Conservation (phyloP, 352 stramenopile species). For the Pilasporangium apinafurcum region DNA sequence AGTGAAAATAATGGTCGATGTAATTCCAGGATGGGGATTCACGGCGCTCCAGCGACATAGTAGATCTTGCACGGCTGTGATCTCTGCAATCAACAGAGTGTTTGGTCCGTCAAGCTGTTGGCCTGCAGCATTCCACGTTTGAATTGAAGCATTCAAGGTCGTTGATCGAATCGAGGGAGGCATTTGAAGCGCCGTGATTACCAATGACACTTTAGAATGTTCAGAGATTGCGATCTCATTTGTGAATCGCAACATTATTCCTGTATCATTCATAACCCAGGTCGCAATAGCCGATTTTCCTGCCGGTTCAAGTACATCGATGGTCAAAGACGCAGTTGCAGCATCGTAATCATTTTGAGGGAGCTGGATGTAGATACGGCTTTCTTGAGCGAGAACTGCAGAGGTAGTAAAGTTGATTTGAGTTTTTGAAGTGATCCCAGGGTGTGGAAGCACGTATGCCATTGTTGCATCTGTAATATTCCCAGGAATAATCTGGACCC, state of each 20-base stretch:
- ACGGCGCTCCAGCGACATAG: slow-evolving; percentile 24
- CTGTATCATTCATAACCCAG: slow-evolving; percentile 23
- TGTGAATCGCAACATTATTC: slow-evolving; percentile 31
- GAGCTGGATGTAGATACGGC: slow-evolving; percentile 30
- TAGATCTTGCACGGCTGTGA: slow-evolving; percentile 32
- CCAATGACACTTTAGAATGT: slow-evolving; percentile 17
- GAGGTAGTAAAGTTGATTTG: slow-evolving; percentile 44
- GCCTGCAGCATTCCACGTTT: slow-evolving; percentile 34
- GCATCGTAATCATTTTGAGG: slow-evolving; percentile 31
- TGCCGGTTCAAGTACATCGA: slow-evolving; percentile 11
- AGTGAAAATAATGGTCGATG: slow-evolving; percentile 26
- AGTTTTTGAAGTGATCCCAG: slow-evolving; percentile 33
- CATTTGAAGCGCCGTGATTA: slow-evolving; percentile 35
- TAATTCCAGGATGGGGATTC: slow-evolving; percentile 39
- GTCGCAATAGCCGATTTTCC: slow-evolving; percentile 22
- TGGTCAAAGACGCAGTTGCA: slow-evolving; percentile 10
- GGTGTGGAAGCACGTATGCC: slow-evolving; percentile 21
- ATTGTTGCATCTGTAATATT: slow-evolving; percentile 24
- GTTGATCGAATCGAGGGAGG: slow-evolving; percentile 30
- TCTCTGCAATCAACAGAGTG: slow-evolving; percentile 16
- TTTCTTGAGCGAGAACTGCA: slow-evolving; percentile 26
- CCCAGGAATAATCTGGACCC: slow-evolving; percentile 25
- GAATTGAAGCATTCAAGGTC: slow-evolving; percentile 20
- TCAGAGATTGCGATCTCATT: slow-evolving; percentile 18
- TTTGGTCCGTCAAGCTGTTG: slow-evolving; percentile 33